Conservation (phyloP, 1,139 yeast genomes). For the Ogataea hybrid region DNA sequence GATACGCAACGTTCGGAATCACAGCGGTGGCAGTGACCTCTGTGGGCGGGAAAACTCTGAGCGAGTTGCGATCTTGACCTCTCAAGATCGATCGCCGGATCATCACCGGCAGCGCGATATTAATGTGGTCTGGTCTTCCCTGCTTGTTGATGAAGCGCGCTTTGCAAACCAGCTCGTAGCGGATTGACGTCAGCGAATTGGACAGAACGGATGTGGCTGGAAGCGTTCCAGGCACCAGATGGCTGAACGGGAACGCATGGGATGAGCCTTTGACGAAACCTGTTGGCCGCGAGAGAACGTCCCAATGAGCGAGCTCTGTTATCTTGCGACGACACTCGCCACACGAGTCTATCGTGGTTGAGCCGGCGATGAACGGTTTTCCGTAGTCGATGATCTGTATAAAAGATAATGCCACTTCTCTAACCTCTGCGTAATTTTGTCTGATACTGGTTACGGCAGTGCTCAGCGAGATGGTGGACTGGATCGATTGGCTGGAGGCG, state of each 20-base stretch:
- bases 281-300: conserved; percentile 60
- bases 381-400: conserved; percentile 67
- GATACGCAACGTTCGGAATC: conserved; percentile 85
- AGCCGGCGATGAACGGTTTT: conserved; percentile 62
- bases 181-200: conserved; percentile 53
- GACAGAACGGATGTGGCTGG: conserved; percentile 76
- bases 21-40: conserved; percentile 83
- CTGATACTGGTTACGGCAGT: conserved; percentile 19
- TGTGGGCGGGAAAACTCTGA: conserved; percentile 94
- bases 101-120: conserved; percentile 64
- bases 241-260: conserved; percentile 94
- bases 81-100: conserved; percentile 74
- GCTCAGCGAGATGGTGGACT: conserved; percentile 25
- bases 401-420: conserved; percentile 60
- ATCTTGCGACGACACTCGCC: conserved; percentile 51
- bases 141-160: conserved; percentile 34
- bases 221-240: conserved; percentile 82
- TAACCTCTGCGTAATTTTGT: conserved; percentile 40
- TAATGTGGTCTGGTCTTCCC: conserved; percentile 34
- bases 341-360: conserved; percentile 51
- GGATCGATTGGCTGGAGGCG: conserved; percentile 2
- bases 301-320: conserved; percentile 83
- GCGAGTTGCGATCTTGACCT: conserved; percentile 82
- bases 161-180: conserved; percentile 71
- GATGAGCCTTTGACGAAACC: conserved; percentile 54